A percentile compares a stretch with the other conserved stretches of the same genome.
Conservation (phyloP, 441 rosid genomes). For the Populus tomentosa region DNA sequence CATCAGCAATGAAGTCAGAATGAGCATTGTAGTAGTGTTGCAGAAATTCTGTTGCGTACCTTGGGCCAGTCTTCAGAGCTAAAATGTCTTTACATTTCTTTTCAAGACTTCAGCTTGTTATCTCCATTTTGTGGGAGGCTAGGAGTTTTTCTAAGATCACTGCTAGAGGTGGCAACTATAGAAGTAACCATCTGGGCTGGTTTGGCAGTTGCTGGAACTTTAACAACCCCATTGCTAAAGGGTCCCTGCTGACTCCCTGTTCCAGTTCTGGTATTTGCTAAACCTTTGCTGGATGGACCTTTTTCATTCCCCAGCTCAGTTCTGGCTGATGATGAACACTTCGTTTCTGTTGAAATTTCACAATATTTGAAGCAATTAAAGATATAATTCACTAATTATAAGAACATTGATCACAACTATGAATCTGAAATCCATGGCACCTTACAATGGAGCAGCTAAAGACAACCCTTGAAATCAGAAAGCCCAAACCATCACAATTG, state of each 20-base stretch:
- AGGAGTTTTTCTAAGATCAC: conserved; percentile 31
- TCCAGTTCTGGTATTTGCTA: conserved; percentile 36
- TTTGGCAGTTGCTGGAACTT: conserved; percentile 28
- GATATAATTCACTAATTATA: too few species aligned
- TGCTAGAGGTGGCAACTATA: conserved; percentile 19
- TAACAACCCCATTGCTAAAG: conserved; percentile 39
- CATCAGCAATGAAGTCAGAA: conserved; percentile 22
- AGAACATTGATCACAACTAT: too few species aligned
- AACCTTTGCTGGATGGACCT: conserved; percentile 35
- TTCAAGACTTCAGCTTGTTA: conserved; percentile 36
- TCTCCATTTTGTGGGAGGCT: conserved; percentile 45
- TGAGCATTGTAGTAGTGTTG: conserved; percentile 12
- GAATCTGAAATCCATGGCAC: too few species aligned
- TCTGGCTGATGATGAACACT: conserved; percentile 61
- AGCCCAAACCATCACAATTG: too few species aligned
- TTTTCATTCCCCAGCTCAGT: conserved; percentile 42
- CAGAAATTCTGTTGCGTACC: conserved; percentile 22
- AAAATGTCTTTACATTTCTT: conserved; percentile 18
- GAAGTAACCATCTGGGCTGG: conserved; percentile 27
- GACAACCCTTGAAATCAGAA: too few species aligned
- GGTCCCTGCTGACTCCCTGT: conserved; percentile 40
- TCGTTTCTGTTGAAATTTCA: conserved; percentile 42
- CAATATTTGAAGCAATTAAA: not conserved
- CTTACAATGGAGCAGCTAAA: too few species aligned
- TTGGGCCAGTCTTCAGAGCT: conserved; percentile 22